A percentile compares a stretch with the other conserved stretches of the same genome.
Evolutionary conservation across 2,329 filamentous ascomycete species (phyloP).

Genomic region (Tolypocladium inflatum): DNA sequence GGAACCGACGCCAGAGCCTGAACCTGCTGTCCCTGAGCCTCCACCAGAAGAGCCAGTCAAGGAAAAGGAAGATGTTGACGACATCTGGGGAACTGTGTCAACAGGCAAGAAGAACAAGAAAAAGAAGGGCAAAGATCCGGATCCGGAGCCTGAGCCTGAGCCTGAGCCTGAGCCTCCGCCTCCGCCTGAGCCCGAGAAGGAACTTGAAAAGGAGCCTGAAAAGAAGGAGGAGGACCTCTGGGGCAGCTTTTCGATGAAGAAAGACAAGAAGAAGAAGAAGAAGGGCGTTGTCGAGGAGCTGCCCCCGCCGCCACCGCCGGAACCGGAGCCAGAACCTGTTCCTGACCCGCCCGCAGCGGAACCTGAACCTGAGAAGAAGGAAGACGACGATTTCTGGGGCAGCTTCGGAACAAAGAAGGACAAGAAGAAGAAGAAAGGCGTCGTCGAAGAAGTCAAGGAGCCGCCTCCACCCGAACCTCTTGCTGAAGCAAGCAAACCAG

Average conservation of each 20-base stretch:
- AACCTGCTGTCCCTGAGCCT: constrained; percentile 7
- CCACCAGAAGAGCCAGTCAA: constrained; percentile 1
- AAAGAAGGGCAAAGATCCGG: constrained; percentile 8
- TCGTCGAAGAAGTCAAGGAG: constrained; percentile 10
- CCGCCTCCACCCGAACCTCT: constrained; percentile 7
- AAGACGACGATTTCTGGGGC: constrained; percentile 19
- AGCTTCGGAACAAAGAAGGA: constrained; percentile 16
- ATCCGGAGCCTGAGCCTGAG: not conserved
- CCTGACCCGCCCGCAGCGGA: constrained; percentile 8
- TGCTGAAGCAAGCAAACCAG: not conserved
- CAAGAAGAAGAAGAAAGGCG: constrained; percentile 17
- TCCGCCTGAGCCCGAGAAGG: constrained; percentile 9
- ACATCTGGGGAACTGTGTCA: constrained; percentile 15
- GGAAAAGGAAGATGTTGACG: constrained; percentile 12
- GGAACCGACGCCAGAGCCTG: constrained; percentile 11
- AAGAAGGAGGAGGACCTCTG: constrained; percentile 20
- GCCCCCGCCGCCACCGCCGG: constrained; percentile 8
- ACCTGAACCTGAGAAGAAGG: constrained; percentile 16
- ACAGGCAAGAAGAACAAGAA: constrained; percentile 12
- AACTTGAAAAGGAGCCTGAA: constrained; percentile 11
- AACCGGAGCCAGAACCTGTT: constrained; percentile 2
- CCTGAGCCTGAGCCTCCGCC: constrained; percentile 2
- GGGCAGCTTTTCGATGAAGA: constrained; percentile 15
- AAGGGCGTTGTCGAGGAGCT: constrained; percentile 11
- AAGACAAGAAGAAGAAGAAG: constrained; percentile 19